Evolutionary conservation across 768 basidiomycete species (phyloP), one percentile per base, ranked within the genome.

Genomic region (Chiua virens): DNA sequence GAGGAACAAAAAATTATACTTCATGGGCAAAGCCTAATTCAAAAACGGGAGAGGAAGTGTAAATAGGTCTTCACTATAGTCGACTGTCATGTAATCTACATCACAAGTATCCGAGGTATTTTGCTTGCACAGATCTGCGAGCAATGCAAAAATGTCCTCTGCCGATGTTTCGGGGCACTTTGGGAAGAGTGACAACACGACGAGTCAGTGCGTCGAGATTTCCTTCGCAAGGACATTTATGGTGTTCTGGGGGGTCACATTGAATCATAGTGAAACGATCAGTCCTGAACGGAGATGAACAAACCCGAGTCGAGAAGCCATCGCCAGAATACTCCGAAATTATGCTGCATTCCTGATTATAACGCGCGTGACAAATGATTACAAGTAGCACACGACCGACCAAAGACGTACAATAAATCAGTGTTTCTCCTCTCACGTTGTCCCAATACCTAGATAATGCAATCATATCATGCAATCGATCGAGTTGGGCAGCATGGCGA

Each of bases 391-490:
- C 23, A 6, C 6, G 23, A 23, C 23, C 23, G 23, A 23, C 23
- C 23, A 23, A 23, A 23, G 23, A 58, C 69, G 42, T 5, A 72
- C 61, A 38, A 85, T 75, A 51, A 86, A 80, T 9, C 81, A 87
- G 69, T 0, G 73, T 78, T 45, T 80, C 76, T 3, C 84, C 83
- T 11, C 82, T 83, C 10, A 85, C 83, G 37, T 80, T 77, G 54
- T 83, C 80, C 62, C 63, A 63, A 27, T 59, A 58, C 3, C 62
- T 63, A 23, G 4, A 23, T 23, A 14, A n/a, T n/a, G n/a, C n/a
- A n/a, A n/a, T n/a, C n/a, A 3, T 2, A 32, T 13, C 3, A 4
- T 4, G 56, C 15, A 44, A 28, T 28, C 27, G 10, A 28, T 10
- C 27, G 9, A 28, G 10, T 8, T n/a, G n/a, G n/a, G 2, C 8